Evolutionary conservation across 163 green algal species (phyloP).

Genomic region (Scenedesmus sp.): DNA sequence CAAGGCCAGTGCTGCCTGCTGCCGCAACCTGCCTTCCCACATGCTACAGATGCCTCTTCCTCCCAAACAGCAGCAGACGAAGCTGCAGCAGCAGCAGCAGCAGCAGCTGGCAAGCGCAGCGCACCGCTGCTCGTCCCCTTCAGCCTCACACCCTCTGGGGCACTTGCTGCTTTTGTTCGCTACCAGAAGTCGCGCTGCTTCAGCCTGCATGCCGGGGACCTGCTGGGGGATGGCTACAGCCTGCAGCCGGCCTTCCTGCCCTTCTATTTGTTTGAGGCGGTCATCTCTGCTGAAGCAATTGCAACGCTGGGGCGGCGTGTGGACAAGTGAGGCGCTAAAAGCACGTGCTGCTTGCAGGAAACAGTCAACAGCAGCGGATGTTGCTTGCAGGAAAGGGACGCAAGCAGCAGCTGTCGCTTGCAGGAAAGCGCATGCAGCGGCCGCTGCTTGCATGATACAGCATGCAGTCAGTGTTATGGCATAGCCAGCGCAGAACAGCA

Average conservation of each 20-base stretch:
- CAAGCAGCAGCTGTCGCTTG: too few relatives aligned
- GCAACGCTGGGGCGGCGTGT: slow-evolving; percentile 25
- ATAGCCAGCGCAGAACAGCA: too few relatives aligned
- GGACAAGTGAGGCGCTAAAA: slow-evolving; percentile 11
- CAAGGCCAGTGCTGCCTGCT: background rate
- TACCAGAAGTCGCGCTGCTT: slow-evolving; percentile 34
- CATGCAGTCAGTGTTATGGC: too few relatives aligned
- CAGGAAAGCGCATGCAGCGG: background rate
- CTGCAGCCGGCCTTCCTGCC: slow-evolving; percentile 34
- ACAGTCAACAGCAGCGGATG: background rate
- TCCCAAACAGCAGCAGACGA: background rate
- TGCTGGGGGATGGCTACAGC: background rate
- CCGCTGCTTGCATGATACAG: background rate
- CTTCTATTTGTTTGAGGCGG: slow-evolving; percentile 38
- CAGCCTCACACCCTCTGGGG: background rate
- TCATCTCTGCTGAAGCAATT: slow-evolving; percentile 13
- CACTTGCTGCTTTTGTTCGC: slow-evolving; percentile 18
- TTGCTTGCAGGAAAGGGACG: background rate
- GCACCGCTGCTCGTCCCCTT: slow-evolving; percentile 24
- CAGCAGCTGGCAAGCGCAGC: background rate
- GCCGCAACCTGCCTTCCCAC: background rate
- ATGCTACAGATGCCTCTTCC: background rate
- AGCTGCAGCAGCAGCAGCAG: background rate
- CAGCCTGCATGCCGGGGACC: slow-evolving; percentile 27
- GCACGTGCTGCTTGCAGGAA: background rate